Percentiles rank a stretch among this genome's conserved stretches.
Conservation (phyloP, 2,329 filamentous ascomycete species). For the Diaporthe humulicola region DNA sequence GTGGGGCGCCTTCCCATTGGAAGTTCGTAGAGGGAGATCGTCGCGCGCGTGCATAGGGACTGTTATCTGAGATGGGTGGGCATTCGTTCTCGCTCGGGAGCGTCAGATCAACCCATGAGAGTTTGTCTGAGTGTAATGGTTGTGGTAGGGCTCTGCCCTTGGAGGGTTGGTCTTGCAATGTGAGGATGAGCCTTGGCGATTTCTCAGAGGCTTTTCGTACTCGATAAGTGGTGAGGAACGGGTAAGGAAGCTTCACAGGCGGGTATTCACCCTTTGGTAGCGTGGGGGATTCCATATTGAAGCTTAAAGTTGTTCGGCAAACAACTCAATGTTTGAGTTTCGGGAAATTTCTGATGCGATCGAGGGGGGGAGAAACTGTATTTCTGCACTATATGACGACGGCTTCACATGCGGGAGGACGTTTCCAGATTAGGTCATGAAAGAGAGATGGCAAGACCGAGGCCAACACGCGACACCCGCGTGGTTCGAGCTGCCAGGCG, state of each 20-base stretch:
- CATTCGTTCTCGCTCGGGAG: conserved; percentile 43
- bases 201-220: conserved; percentile 49
- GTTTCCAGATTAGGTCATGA: neutral
- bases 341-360: too few relatives aligned
- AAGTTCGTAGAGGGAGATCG: conserved; percentile 57
- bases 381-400: conserved; percentile 13
- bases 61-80: conserved; percentile 48
- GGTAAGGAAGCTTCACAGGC: conserved; percentile 59
- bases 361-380: neutral
- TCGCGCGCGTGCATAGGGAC: conserved; percentile 58
- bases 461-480: neutral
- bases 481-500: neutral
- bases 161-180: conserved; percentile 50
- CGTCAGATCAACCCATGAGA: conserved; percentile 54
- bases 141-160: conserved; percentile 50
- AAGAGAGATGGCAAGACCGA: neutral
- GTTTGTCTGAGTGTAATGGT: conserved; percentile 53
- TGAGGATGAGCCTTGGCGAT: conserved; percentile 46
- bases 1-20: conserved; percentile 54
- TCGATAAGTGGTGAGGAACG: conserved; percentile 58
- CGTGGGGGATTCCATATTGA: conserved; percentile 41
- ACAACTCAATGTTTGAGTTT: neutral
- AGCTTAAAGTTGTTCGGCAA: neutral
- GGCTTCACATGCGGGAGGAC: neutral
- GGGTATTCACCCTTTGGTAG: conserved; percentile 44